Evolutionary conservation across 768 basidiomycete genomes (phyloP).

Genomic region (Lactarius tabidus): DNA sequence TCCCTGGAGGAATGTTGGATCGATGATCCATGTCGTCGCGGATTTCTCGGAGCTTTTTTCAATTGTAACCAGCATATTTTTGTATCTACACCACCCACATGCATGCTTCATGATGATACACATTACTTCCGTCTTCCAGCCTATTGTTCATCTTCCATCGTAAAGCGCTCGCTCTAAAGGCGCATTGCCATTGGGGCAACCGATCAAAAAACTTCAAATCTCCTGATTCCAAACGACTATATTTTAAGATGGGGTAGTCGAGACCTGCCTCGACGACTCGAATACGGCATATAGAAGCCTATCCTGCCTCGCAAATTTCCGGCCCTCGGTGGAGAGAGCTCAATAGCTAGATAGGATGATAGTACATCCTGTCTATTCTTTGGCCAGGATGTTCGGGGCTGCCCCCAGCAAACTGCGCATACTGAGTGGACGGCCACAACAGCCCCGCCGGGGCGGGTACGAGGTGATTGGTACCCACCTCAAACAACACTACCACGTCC

Average conservation of each 20-base stretch:
- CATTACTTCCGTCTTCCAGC: background rate
- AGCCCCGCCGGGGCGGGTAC: background rate
- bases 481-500: conserved; percentile 7
- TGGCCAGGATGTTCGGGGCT: background rate
- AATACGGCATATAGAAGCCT: background rate
- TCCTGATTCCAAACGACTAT: background rate
- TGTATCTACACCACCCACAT: conserved; percentile 4
- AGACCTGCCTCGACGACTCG: background rate
- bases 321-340: background rate
- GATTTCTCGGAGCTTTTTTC: conserved; percentile 4
- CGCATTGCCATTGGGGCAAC: background rate
- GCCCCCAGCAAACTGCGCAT: background rate
- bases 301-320: background rate
- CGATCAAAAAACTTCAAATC: background rate
- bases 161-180: background rate
- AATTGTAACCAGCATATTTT: conserved; percentile 6
- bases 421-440: background rate
- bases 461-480: conserved; percentile 3
- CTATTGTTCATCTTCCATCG: background rate
- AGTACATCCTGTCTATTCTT: conserved; percentile 5
- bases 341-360: conserved; percentile 7
- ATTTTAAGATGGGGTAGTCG: background rate
- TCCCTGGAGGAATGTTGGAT: conserved; percentile 15
- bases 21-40: conserved; percentile 3
- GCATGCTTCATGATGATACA: background rate